Percentiles rank a stretch among this genome's conserved stretches.
These are phyloP conservation scores for Aureobasidium sp. DNA, from an alignment of 2,329 filamentous ascomycete genomes.

Conservation along the genomic window DNA sequence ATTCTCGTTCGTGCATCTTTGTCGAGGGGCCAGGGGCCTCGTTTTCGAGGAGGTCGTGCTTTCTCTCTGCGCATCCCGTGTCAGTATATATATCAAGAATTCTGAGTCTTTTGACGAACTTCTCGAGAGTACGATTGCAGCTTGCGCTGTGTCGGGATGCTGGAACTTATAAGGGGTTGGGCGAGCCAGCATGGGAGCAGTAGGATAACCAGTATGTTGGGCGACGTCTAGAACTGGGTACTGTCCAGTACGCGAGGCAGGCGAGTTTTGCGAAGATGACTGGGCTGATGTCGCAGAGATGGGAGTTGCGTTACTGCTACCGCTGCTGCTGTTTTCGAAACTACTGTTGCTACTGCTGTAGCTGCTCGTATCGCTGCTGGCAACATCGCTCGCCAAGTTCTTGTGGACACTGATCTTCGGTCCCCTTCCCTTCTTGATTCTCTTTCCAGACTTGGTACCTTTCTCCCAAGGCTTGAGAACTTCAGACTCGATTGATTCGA, in stretches of 20 bases:
- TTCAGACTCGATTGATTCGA: not conserved
- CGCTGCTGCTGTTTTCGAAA: not conserved
- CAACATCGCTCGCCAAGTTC: not conserved
- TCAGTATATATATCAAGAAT: not conserved
- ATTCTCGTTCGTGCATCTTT: not conserved
- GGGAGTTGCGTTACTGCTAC: not conserved
- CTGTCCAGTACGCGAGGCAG: not conserved
- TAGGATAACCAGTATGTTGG: not conserved
- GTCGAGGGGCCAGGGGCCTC: not conserved
- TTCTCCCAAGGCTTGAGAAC: not conserved
- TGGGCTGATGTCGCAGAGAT: not conserved
- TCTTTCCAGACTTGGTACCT: not conserved
- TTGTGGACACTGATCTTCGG: not conserved
- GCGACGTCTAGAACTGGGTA: not conserved
- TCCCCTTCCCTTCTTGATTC: not conserved
- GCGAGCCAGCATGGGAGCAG: not conserved
- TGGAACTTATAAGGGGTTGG: too few relatives aligned
- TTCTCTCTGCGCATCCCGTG: not conserved
- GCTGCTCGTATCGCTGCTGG: not conserved
- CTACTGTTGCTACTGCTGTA: not conserved
- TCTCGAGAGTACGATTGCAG: not conserved
- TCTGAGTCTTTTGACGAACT: not conserved
- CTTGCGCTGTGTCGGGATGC: not conserved
- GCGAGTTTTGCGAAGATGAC: not conserved
- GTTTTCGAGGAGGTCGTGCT: not conserved